Evolutionary conservation across 768 basidiomycete species (phyloP).

Genomic region (Erythrobasidium yunnanense): DNA sequence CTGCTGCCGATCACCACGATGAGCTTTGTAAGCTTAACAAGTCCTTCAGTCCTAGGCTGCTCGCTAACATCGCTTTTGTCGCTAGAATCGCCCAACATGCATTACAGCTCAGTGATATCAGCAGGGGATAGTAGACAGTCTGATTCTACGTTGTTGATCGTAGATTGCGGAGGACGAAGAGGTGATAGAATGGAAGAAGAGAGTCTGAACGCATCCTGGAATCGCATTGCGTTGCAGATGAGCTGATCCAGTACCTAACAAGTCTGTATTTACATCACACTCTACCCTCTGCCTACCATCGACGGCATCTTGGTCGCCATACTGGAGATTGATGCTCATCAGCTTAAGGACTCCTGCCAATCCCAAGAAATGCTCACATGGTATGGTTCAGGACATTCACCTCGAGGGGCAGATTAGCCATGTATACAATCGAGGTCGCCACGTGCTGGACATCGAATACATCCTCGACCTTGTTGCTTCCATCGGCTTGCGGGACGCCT

Average conservation of each 20-base stretch:
- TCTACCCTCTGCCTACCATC: neutral
- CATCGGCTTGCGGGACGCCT: slow-evolving; percentile 62
- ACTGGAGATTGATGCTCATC: neutral
- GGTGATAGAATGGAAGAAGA: no score
- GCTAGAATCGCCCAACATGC: no score
- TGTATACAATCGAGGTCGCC: slow-evolving; percentile 58
- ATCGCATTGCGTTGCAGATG: no score
- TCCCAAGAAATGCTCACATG: slow-evolving; percentile 41
- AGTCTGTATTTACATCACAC: no score
- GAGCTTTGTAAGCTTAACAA: slow-evolving; percentile 23
- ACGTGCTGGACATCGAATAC: slow-evolving; percentile 64
- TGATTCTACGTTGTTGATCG: no score
- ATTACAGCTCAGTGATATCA: no score
- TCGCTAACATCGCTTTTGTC: no score
- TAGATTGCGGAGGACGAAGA: no score
- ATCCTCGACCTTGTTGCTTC: slow-evolving; percentile 50
- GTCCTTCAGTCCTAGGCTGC: neutral
- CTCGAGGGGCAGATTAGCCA: slow-evolving; percentile 57
- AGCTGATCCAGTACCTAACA: no score
- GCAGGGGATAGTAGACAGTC: no score
- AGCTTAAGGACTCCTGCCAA: neutral
- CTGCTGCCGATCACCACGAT: slow-evolving; percentile 16
- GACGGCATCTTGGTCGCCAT: slow-evolving; percentile 24
- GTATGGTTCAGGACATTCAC: slow-evolving; percentile 55
- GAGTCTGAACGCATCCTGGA: no score